Base-by-base conservation (phyloP, 345 rosid genomes). In the Cardamine resedifolia region DNA sequence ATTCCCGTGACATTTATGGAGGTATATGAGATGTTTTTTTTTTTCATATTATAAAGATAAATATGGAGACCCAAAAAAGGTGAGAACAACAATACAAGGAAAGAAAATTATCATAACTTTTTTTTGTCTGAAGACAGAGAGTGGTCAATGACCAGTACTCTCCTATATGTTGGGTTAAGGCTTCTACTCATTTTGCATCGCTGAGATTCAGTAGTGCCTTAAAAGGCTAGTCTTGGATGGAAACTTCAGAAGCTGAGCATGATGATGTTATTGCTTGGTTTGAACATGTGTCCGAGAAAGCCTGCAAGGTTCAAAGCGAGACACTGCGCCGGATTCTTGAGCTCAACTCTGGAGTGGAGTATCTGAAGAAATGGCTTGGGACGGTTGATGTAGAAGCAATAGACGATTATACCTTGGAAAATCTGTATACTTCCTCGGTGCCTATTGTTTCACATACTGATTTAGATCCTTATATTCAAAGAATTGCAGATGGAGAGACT, bases 391-490 rank as follows among this genome's bases (percentile, higher is more conserved):
- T 89, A 10, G 68, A 77, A 48, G 84, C 80, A 20, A 77, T 88
- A 80, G 98, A 87, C 11, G 80, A 79, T 10, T 39, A 70, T 68
- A 85, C 80, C 73, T 70, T 91, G 77, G 96, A 94, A 80, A 79
- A 84, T 66, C 84, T 89, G 36, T 94, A 78, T 80, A 83, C 84
- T 39, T 83, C 86, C 69, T 58, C 74, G 68, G 95, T 91, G 6
- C 98, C 98, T 65, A 79, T 91, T 48, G 95, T 75, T 33, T 89
- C 96, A 60, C 97, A 94, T 83, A 83, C 85, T 70, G 97, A 89
- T 70, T 82, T 94, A 45, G 95, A 89, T 83, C 92, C 96, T 55
- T 86, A 80, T 43, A 85, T 94, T 63, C 86, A 75, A 59, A 86
- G 97, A 74, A 84, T 94, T 77, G 96, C 95, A 12, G 95, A 86